phyloP scores from a whole-genome alignment of 2,329 filamentous ascomycete genomes.

The Lecanicillium sp. region DNA sequence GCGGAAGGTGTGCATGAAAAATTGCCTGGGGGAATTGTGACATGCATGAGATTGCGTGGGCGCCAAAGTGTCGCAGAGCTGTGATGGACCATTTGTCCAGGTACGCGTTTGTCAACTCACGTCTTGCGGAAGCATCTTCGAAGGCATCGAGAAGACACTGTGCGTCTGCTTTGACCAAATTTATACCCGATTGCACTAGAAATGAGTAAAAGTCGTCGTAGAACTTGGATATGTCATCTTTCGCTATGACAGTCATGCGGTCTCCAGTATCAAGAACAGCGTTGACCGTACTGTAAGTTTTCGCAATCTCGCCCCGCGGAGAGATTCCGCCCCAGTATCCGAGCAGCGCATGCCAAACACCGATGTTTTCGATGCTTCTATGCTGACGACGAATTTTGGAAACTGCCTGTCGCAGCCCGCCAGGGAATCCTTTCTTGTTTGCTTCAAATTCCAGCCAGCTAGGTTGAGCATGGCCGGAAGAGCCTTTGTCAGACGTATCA shows the following conservation, averaged over 20 bases:
- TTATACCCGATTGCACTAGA: conserved; percentile 63
- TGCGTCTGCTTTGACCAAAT: conserved; percentile 86
- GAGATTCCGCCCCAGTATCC: conserved; percentile 91
- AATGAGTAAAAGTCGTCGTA: conserved; percentile 92
- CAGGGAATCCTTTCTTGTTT: conserved; percentile 67
- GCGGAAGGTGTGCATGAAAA: conserved; percentile 74
- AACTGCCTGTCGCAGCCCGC: conserved; percentile 66
- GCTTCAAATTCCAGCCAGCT: conserved; percentile 84
- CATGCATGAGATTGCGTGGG: conserved; percentile 86
- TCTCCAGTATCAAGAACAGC: conserved; percentile 41
- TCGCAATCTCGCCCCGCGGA: conserved; percentile 62
- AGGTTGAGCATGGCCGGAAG: conserved; percentile 31
- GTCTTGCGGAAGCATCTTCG: conserved; percentile 58
- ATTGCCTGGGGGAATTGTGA: conserved; percentile 79
- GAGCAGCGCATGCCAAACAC: conserved; percentile 87
- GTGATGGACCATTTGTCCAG: conserved; percentile 81
- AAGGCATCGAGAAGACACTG: conserved; percentile 84
- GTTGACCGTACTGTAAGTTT: conserved; percentile 67
- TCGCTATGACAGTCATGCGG: conserved; percentile 62
- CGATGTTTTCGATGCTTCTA: conserved; percentile 70
- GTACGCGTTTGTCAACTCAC: conserved; percentile 63
- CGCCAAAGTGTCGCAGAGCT: conserved; percentile 68
- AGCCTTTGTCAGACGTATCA: conserved; percentile 32
- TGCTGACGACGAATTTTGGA: conserved; percentile 59
- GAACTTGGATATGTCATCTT: conserved; percentile 65